Base-by-base conservation (phyloP, 2,329 filamentous ascomycete genomes). In the Rhynchosporium secalis region DNA sequence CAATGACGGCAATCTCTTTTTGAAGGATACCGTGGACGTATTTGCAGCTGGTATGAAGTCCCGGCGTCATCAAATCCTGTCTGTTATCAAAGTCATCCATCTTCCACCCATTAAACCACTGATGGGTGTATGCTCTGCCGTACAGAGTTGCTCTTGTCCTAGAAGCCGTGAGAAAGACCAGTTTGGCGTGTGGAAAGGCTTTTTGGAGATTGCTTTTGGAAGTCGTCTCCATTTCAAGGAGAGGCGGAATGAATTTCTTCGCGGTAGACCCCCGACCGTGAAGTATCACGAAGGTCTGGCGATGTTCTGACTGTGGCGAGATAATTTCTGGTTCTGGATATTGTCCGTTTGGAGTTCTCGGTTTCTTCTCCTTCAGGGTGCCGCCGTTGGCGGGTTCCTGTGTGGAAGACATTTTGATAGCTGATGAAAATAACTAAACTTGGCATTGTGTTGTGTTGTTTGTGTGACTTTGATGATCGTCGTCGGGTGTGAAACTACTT, bases 101-200 rank as follows among this genome's bases (percentile, higher is more conserved):
- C 8, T 75, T 71, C 73, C 73, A 77, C 54, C 71, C 72, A 69
- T 82, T 77, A 69, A 81, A 81, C 79, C 79, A 81, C 66, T 81
- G 79, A 61, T 76, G 72, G 26, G 76, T 78, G 8, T 74, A 66
- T 1, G 58, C n/a, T 8, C 76, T 73, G 4, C 76, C 77, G 68
- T 77, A 79, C 1, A 76, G 70, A 1, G 73, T 75, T 0, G 78
- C 76, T 10, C 77, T 74, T 15, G 71, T 73, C 28, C 72, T 71
- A 2, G 78, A 75, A 0, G 83, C 82, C 0, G 77, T 79, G 2
- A 80, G 82, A 66, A 85, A 83, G 49, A 84, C 70, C 63, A 84
- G 79, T 52, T 78, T 80, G 2, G 78, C 76, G 54, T 79, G 65
- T 0, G 79, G 76, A 9, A 82, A 75, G 3, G 71, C 66, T 4